phyloP scores from a whole-genome alignment of 768 basidiomycete species.

The Termitomyces sp. region DNA sequence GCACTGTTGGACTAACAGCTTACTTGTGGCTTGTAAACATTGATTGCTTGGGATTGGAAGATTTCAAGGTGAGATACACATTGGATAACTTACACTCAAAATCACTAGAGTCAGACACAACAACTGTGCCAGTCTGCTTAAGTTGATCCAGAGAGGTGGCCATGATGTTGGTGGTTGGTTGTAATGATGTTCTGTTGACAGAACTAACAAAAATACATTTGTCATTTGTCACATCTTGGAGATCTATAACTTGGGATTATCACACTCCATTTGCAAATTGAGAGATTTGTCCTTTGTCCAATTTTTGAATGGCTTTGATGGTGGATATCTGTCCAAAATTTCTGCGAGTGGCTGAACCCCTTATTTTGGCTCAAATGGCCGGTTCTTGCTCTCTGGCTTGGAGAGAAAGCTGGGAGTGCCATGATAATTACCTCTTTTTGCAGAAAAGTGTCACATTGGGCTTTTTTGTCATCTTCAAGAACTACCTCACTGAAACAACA shows the following conservation, averaged over 20 bases:
- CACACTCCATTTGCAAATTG: too few species aligned
- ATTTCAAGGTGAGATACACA: slow-evolving; percentile 13
- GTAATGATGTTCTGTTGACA: background rate
- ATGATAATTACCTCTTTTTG: too few species aligned
- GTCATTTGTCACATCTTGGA: slow-evolving; percentile 9
- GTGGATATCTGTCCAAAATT: too few species aligned
- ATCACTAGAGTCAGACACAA: slow-evolving; percentile 97
- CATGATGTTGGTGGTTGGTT: slow-evolving; percentile 42
- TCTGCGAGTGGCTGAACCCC: too few species aligned
- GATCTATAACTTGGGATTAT: slow-evolving; percentile 10
- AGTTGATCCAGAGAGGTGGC: slow-evolving; percentile 76
- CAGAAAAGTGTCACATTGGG: too few species aligned
- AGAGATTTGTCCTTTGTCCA: too few species aligned
- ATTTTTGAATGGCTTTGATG: too few species aligned
- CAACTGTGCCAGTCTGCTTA: slow-evolving; percentile 90
- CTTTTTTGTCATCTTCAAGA: too few species aligned
- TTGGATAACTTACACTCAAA: slow-evolving; percentile 59
- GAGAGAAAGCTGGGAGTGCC: too few species aligned
- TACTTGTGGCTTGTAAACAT: slow-evolving; percentile 92
- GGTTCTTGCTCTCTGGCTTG: too few species aligned
- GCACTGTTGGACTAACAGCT: background rate
- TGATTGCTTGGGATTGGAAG: slow-evolving; percentile 59
- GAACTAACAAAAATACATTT: slow-evolving; percentile 4
- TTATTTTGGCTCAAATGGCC: too few species aligned
- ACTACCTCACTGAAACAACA: too few species aligned